Evolutionary conservation across 192 early-diverging fungal genomes (phyloP).

Genomic region (Phycomyces blakesleeanus): DNA sequence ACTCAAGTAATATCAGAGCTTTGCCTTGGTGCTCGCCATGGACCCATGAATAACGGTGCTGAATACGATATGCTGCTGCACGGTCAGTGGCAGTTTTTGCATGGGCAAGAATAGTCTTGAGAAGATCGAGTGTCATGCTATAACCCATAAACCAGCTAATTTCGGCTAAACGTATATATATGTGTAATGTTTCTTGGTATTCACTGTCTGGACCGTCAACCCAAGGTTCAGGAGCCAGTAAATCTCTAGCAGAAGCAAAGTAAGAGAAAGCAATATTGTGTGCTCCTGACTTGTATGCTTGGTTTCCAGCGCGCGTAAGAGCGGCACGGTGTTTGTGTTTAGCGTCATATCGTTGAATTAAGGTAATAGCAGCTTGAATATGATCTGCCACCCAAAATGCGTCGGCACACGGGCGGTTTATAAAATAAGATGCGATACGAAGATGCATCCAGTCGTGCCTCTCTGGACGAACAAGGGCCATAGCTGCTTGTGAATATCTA

Average conservation of each 20-base stretch:
- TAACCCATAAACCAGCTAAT: constrained; percentile 30
- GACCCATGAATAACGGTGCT: constrained; percentile 23
- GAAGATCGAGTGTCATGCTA: constrained; percentile 8
- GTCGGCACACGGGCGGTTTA: constrained; percentile 13
- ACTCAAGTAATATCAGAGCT: constrained; percentile 18
- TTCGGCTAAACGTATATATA: constrained; percentile 27
- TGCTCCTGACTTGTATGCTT: constrained; percentile 27
- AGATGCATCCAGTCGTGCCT: constrained; percentile 18
- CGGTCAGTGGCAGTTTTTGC: constrained; percentile 26
- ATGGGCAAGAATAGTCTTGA: constrained; percentile 15
- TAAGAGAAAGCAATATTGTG: constrained; percentile 25
- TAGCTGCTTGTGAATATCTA: constrained; percentile 33
- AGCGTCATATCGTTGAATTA: constrained; percentile 15
- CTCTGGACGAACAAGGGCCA: constrained; percentile 7
- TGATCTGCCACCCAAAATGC: constrained; percentile 35
- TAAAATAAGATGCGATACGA: constrained; percentile 24
- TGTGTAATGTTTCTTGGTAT: constrained; percentile 29
- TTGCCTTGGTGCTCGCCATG: constrained; percentile 9
- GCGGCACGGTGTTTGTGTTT: constrained; percentile 22
- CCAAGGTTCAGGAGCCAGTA: constrained; percentile 21
- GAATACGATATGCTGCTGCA: constrained; percentile 28
- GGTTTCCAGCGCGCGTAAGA: constrained; percentile 20
- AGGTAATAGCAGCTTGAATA: constrained; percentile 18
- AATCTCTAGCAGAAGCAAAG: constrained; percentile 15
- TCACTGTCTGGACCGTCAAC: constrained; percentile 19